Conservation (phyloP, 192 early-diverging fungal genomes). For the Gaertneriomyces semiglobifer region DNA sequence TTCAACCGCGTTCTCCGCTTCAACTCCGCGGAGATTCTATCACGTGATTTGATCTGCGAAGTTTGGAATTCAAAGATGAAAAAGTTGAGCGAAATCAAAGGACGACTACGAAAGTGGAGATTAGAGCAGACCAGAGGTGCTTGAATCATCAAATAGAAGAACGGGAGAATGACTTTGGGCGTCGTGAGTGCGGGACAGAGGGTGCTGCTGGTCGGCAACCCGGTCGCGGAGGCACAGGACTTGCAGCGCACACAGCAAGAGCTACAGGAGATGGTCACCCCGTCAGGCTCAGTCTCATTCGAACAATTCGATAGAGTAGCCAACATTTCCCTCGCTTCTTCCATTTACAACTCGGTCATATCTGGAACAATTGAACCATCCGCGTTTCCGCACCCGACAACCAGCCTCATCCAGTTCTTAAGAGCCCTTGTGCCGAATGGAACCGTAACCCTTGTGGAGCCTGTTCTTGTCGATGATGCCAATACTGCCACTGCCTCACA, state of each 20-base stretch:
- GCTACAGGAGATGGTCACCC: constrained; percentile 36
- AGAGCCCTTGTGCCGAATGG: constrained; percentile 68
- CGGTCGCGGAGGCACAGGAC: constrained; percentile 31
- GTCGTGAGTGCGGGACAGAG: constrained; percentile 19
- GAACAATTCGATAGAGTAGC: constrained; percentile 80
- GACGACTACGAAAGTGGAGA: too few species aligned
- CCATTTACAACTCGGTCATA: constrained; percentile 63
- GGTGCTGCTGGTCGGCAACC: constrained; percentile 50
- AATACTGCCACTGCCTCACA: constrained; percentile 28
- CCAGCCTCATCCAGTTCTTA: constrained; percentile 59
- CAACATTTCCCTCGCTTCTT: constrained; percentile 31
- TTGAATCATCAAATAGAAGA: too few species aligned
- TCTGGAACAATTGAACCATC: constrained; percentile 51
- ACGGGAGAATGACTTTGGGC: not conserved
- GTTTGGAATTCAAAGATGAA: too few species aligned
- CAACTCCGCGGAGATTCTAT: too few species aligned
- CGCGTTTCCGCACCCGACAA: constrained; percentile 61
- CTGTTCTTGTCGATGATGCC: constrained; percentile 52
- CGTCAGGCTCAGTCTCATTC: constrained; percentile 68
- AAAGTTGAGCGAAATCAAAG: too few species aligned
- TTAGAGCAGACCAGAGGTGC: too few species aligned
- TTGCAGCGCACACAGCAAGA: constrained; percentile 24
- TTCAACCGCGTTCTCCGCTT: too few species aligned
- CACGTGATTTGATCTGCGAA: too few species aligned
- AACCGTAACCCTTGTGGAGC: constrained; percentile 65